Evolutionary conservation across 495 filamentous ascomycete genomes (phyloP), one percentile per base, ranked within the genome.

Genomic region (Extremus antarcticus): DNA sequence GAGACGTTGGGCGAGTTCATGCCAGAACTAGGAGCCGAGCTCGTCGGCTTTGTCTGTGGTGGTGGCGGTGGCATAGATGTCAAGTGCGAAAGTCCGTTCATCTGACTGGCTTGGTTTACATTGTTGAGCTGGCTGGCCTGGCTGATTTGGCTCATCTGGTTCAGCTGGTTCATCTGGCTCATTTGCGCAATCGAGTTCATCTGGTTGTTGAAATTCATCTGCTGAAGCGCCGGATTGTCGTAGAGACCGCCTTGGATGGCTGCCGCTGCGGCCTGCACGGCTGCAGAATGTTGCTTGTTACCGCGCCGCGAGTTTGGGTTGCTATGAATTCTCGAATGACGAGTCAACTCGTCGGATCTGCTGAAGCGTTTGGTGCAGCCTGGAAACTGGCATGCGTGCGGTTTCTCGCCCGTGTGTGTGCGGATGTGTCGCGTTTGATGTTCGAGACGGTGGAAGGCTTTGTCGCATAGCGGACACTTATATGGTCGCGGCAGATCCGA

Each of bases 301-400:
- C 87, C 90, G 64, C 92, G 76, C 68, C 92, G 78, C 57, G 89
- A 94, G 76, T 97, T 97, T 46, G 94, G 92, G 73, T 98, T 98
- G 77, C 84, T 95, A 79, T 98, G 92, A 75, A 98, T 98, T 67
- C 92, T 79, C 68, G 92, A 96, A 73, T 98, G 92, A 46, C 92
- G 81, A 41, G 92, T 98, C 53, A 98, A 77, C 72, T 98, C 92
- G 64, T 98, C 92, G 19, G 94, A 97, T 22, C 92, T 82, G 62
- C 87, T 94, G 79, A 98, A 98, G 55, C 90, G 86, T 73, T 98
- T 98, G 49, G 88, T 92, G 80, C 92, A 98, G 50, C 90, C 91
- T 2, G 87, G 88, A 64, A 87, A 95, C 63, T 85, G 81, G 79
- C 92, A 98, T 40, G 84, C 90, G 64, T 98, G 92, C 17, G 92